phyloP scores from a whole-genome alignment of 176 grass and related monocot genomes.

The Avena insularis region DNA sequence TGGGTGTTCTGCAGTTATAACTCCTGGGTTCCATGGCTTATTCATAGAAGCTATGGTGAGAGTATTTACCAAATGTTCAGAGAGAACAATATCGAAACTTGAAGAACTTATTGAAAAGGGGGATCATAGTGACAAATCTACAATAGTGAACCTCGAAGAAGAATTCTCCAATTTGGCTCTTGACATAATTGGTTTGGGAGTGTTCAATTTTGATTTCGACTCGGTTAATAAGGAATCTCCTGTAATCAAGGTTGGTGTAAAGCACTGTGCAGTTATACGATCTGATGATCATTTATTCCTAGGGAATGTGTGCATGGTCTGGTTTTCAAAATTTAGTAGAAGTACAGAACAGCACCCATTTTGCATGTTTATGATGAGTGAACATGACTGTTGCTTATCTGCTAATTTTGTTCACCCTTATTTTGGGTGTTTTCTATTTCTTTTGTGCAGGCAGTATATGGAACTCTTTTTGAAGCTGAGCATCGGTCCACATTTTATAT shows the following conservation, averaged over 20 bases:
- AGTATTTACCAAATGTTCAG: slow-evolving; percentile 80
- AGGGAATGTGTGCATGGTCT: not conserved
- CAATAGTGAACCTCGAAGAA: slow-evolving; percentile 84
- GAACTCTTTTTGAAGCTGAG: slow-evolving; percentile 98
- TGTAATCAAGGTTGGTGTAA: slow-evolving; percentile 85
- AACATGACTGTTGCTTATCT: slow-evolving; percentile 13
- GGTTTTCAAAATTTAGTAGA: slow-evolving; percentile 14
- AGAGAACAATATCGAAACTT: slow-evolving; percentile 88
- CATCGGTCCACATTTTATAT: slow-evolving; percentile 97
- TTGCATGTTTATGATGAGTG: not conserved
- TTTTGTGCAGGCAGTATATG: slow-evolving; percentile 84
- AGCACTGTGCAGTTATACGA: slow-evolving; percentile 20
- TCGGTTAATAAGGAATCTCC: slow-evolving; percentile 97
- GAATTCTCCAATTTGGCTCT: slow-evolving; percentile 99
- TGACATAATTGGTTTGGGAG: slow-evolving; percentile 94
- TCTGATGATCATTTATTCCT: slow-evolving; percentile 31
- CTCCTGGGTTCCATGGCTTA: slow-evolving; percentile 89
- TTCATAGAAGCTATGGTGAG: slow-evolving; percentile 96
- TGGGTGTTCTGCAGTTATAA: slow-evolving; percentile 71
- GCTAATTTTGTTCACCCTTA: slow-evolving; percentile 23
- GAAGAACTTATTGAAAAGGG: slow-evolving; percentile 60
- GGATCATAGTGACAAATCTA: slow-evolving; percentile 43
- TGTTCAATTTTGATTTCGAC: slow-evolving; percentile 97
- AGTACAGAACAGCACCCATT: not conserved
- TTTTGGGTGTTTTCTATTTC: not conserved